Base-by-base conservation (phyloP, 176 grass and related monocot species). In the Phragmites australis region DNA sequence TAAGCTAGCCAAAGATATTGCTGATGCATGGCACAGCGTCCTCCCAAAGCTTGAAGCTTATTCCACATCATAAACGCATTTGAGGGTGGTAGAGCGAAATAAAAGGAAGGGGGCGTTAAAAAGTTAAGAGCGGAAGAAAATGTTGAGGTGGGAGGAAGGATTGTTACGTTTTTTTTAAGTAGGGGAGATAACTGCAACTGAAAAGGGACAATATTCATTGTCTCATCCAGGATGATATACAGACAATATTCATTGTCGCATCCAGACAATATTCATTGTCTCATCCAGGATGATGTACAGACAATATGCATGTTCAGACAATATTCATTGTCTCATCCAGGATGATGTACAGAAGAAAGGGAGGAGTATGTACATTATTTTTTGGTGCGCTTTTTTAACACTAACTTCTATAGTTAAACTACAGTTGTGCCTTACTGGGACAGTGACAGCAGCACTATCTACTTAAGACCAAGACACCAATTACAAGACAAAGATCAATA, bases 1-100 rank as follows among this genome's bases (percentile, higher is more conserved):
- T 49, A 99, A 99, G 82, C 77, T 99, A 56, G 93, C 97, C 23
- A 94, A 88, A 76, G 97, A 99, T 10, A 91, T 96, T 8, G 97
- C 97, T 1, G 97, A 99, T 77, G 86, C 97, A 12, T 99, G 97
- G 97, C 90, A 93, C 17, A 90, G 88, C 72, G 17, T 96, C 27
- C 84, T 99, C 26, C 93, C 97, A 52, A 99, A 96, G 79, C 84
- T 99, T 0, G 96, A 94, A 70, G 92, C 90, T 58, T 94, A 87
- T 85, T 94, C 92, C 52, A 51, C 77, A 37, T 85, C 73, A 47
- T 84, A 72, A 65, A 39, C 34, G 5, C 34, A 37, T 37, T 37
- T 37, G 34, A 37, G 34, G 34, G 34, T 37, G 34, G 34, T 37
- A 37, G 34, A 37, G 34, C 34, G 34, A 37, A 37, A 37, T 37